phyloP scores from a whole-genome alignment of 2,329 filamentous ascomycete genomes.

The Neofusicoccum laricinum region DNA sequence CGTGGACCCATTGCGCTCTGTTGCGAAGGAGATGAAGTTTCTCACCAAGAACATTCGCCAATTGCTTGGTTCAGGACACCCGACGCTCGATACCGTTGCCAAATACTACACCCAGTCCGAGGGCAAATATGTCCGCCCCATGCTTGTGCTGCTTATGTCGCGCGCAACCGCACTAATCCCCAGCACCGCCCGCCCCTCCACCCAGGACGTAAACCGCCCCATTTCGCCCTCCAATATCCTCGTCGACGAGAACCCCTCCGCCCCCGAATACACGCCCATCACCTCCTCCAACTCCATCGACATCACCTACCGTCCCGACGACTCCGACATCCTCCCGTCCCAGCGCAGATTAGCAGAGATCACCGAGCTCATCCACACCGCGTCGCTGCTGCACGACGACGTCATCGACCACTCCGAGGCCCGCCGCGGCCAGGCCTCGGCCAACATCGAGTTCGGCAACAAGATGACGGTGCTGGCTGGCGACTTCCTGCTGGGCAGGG shows the following conservation, averaged over 20 bases:
- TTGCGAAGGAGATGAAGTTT: constrained; percentile 96
- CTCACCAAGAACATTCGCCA: constrained; percentile 90
- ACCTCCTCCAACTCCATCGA: constrained; percentile 49
- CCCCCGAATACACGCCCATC: constrained; percentile 51
- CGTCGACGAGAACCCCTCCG: constrained; percentile 76
- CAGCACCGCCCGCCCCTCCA: constrained; percentile 41
- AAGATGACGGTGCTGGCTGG: constrained; percentile 98
- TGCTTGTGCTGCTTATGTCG: constrained; percentile 95
- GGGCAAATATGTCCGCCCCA: constrained; percentile 92
- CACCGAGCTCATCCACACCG: constrained; percentile 94
- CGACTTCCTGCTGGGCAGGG: constrained; percentile 91
- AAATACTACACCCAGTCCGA: constrained; percentile 98
- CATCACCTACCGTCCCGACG: constrained; percentile 43
- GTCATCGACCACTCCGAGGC: constrained; percentile 92
- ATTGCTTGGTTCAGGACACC: constrained; percentile 90
- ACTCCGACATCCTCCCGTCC: constrained; percentile 78
- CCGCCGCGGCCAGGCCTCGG: constrained; percentile 78
- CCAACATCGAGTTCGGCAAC: constrained; percentile 95
- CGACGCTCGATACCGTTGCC: constrained; percentile 87
- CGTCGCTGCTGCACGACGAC: constrained; percentile 94
- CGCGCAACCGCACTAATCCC: constrained; percentile 82
- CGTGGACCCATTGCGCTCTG: constrained; percentile 82
- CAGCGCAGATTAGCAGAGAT: constrained; percentile 93
- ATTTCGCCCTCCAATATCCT: constrained; percentile 64
- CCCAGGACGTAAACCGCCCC: constrained; percentile 52